These are phyloP conservation scores for Candida coquimbonensis DNA, from an alignment of 805 yeast genomes.

Conservation along the genomic window DNA sequence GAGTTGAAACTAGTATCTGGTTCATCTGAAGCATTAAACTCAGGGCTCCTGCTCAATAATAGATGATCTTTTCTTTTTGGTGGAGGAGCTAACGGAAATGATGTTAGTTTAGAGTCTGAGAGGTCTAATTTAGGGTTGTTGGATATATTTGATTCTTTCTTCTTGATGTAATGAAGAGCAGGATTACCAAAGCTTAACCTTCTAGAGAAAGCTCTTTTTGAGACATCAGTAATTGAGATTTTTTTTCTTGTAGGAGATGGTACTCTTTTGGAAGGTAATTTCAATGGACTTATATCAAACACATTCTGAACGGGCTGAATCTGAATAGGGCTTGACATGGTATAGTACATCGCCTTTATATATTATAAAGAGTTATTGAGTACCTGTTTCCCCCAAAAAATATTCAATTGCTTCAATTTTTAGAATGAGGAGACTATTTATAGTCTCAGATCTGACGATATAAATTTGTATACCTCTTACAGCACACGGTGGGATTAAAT, in stretches of 20 bases:
- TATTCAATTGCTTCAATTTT: no score
- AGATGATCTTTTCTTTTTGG: slow-evolving; percentile 8
- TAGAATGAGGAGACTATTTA: no score
- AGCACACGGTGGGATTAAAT: no score
- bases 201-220: background rate
- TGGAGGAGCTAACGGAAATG: slow-evolving; percentile 30
- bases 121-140: slow-evolving; percentile 29
- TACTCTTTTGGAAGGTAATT: background rate
- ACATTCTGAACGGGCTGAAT: background rate
- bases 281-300: background rate
- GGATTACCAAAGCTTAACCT: background rate
- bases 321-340: no score
- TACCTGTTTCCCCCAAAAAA: no score
- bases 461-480: no score
- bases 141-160: background rate
- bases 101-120: slow-evolving; percentile 31
- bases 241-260: background rate
- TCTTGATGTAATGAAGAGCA: background rate
- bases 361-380: no score
- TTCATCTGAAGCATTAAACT: slow-evolving; percentile 13
- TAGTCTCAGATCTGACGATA: no score
- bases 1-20: slow-evolving; percentile 9
- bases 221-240: background rate
- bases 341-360: no score
- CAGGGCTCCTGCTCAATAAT: slow-evolving; percentile 9